Evolutionary conservation across 768 basidiomycete species (phyloP).

Genomic region (Naganishia randhawae): DNA sequence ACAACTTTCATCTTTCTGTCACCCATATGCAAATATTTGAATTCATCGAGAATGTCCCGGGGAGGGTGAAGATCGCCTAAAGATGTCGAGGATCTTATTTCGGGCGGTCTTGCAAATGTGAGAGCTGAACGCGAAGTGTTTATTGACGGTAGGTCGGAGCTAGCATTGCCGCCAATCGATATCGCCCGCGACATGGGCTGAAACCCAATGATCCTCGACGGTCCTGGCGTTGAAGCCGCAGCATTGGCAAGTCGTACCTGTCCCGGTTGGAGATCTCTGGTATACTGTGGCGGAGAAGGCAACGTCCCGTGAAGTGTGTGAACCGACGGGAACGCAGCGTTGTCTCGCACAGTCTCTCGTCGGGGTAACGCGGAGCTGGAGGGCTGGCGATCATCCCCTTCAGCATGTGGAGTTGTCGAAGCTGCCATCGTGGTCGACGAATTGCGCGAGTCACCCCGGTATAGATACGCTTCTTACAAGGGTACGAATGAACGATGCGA

Average conservation of each 20-base stretch:
- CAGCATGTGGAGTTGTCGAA: neutral
- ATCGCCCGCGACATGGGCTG: slow-evolving; percentile 5
- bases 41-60: slow-evolving; percentile 3
- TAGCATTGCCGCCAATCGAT: neutral
- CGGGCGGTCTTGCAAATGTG: slow-evolving; percentile 1
- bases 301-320: neutral
- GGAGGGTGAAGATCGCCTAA: slow-evolving; percentile 9
- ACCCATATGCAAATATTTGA: slow-evolving; percentile 12
- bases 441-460: too few species aligned
- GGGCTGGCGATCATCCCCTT: neutral
- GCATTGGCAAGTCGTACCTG: neutral
- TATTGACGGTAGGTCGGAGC: neutral
- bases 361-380: neutral
- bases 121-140: slow-evolving; percentile 2
- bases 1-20: slow-evolving; percentile 19
- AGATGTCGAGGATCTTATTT: neutral
- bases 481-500: too few species aligned
- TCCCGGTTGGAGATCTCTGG: slow-evolving; percentile 10
- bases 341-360: slow-evolving; percentile 12
- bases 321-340: slow-evolving; percentile 11
- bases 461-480: too few species aligned
- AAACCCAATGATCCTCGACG: slow-evolving; percentile 9
- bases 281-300: slow-evolving; percentile 14
- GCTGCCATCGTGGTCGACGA: neutral
- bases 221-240: neutral